Evolutionary conservation across 495 filamentous ascomycete species (phyloP).

Genomic region (Hamigera avellanea): DNA sequence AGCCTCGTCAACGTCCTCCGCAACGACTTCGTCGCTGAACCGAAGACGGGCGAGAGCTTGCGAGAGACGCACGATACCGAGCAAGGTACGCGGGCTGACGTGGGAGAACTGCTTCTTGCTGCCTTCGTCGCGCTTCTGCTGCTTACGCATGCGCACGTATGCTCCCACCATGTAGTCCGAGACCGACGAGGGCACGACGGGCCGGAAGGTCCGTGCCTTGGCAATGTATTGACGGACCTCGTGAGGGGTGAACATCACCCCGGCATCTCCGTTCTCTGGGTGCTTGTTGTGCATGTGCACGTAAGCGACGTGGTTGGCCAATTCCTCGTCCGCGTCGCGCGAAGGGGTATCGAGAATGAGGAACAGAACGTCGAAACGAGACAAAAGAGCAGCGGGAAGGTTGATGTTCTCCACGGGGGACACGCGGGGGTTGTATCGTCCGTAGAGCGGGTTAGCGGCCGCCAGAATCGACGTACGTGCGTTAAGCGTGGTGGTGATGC

Average conservation of each 20-base stretch:
- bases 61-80: constrained; percentile 84
- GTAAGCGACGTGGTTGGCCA: constrained; percentile 91
- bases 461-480: constrained; percentile 96
- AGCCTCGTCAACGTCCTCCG: constrained; percentile 93
- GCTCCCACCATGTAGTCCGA: constrained; percentile 94
- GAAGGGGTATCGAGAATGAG: constrained; percentile 88
- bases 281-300: constrained; percentile 97
- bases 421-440: constrained; percentile 92
- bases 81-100: constrained; percentile 81
- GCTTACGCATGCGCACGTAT: constrained; percentile 83
- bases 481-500: constrained; percentile 92
- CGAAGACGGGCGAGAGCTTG: constrained; percentile 92
- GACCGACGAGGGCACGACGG: constrained; percentile 67
- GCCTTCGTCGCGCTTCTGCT: constrained; percentile 79
- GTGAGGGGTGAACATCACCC: constrained; percentile 71
- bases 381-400: constrained; percentile 86
- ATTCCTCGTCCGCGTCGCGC: constrained; percentile 77
- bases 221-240: constrained; percentile 95
- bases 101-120: constrained; percentile 84
- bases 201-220: constrained; percentile 78
- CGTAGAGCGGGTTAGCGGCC: constrained; percentile 93
- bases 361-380: constrained; percentile 95
- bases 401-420: constrained; percentile 99
- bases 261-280: constrained; percentile 57
- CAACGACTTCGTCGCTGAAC: constrained; percentile 69